Evolutionary conservation across 2,329 filamentous ascomycete genomes (phyloP), one percentile per base, ranked within the genome.

Genomic region (Aspergillus sp.): DNA sequence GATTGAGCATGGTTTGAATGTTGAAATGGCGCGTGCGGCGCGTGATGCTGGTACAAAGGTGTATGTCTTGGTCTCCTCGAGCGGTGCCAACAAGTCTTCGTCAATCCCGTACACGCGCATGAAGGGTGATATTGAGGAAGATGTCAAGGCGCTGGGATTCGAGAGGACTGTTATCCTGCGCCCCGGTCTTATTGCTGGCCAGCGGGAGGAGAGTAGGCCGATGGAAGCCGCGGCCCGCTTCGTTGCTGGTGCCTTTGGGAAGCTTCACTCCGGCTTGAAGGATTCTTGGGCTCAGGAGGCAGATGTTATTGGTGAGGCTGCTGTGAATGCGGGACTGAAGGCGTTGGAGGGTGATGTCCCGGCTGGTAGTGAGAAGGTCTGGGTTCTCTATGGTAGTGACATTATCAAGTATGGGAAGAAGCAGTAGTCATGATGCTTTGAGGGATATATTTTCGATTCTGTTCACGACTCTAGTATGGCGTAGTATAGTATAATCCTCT

Each of bases 71-170:
- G 77, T 95, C 48, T 90, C 85, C 0, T 76, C 78, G 19, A 71
- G 60, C 1, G 69, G 67, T 44, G 74, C 72, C n/a, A 80, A 64
- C 70, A 74, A 60, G 69, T 77, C 69, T 53, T 81, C 72, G 54
- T 74, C 58, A 1, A 63, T 85, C 5, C 66, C 73, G 0, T 87
- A 86, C 51, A 22, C 68, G 1, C 75, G 75, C 66, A 93, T 96
- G 88, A 96, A 96, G 75, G 83, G 81, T 20, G 87, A 93, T 58
- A 81, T 95, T 37, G 91, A 97, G 66, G 85, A 94, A 30, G 75
- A 82, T 13, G 78, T 95, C 50, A 80, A 81, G 64, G 79, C 71
- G 38, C 70, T 91, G 3, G 84, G 74, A 4, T 95, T 95, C 62
- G 86, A 90, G 44, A 82, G 86, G 55, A 84, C 83, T 4, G 79